Percentiles rank a stretch among this genome's conserved stretches.
Evolutionary conservation across 176 grass and related monocot species (phyloP).

Genomic region (Oryza brachyantha): DNA sequence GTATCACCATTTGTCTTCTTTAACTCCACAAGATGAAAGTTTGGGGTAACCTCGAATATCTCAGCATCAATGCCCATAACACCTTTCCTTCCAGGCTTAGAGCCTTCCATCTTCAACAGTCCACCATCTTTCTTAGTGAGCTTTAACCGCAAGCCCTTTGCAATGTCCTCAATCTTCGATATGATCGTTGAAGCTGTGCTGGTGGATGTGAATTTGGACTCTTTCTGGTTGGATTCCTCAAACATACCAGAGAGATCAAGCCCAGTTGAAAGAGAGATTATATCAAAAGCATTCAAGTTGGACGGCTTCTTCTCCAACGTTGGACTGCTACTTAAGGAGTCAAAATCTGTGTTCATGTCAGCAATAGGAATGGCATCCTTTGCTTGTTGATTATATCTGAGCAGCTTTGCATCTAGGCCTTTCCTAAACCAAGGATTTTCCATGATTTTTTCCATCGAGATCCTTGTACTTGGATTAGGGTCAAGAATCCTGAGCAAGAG

Average conservation of each 20-base stretch:
- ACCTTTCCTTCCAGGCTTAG: conserved; percentile 73
- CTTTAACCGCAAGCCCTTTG: conserved; percentile 66
- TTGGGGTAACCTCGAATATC: conserved; percentile 89
- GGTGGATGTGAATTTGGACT: conserved; percentile 80
- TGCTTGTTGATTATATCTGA: conserved; percentile 27
- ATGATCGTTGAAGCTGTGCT: conserved; percentile 58
- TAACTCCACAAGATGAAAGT: conserved; percentile 86
- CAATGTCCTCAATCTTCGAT: conserved; percentile 74
- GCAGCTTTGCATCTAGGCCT: conserved; percentile 61
- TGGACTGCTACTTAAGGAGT: background rate
- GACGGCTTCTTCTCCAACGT: conserved; percentile 12
- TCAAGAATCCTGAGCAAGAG: conserved; percentile 81
- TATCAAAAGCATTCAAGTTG: conserved; percentile 96
- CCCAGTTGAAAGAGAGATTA: conserved; percentile 79
- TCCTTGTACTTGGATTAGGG: conserved; percentile 77
- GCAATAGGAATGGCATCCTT: conserved; percentile 17
- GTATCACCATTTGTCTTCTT: conserved; percentile 88
- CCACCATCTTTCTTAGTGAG: conserved; percentile 88
- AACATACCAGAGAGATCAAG: conserved; percentile 93
- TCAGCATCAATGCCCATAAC: conserved; percentile 78
- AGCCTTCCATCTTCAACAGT: conserved; percentile 76
- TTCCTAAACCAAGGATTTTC: conserved; percentile 93
- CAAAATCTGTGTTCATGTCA: background rate
- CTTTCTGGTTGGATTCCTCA: conserved; percentile 59
- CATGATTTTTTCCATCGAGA: conserved; percentile 87